Percentiles rank a stretch among this genome's conserved stretches.
These are phyloP conservation scores for Colletotrichum simmondsii DNA, from an alignment of 2,329 filamentous ascomycete species.

Conservation along the genomic window DNA sequence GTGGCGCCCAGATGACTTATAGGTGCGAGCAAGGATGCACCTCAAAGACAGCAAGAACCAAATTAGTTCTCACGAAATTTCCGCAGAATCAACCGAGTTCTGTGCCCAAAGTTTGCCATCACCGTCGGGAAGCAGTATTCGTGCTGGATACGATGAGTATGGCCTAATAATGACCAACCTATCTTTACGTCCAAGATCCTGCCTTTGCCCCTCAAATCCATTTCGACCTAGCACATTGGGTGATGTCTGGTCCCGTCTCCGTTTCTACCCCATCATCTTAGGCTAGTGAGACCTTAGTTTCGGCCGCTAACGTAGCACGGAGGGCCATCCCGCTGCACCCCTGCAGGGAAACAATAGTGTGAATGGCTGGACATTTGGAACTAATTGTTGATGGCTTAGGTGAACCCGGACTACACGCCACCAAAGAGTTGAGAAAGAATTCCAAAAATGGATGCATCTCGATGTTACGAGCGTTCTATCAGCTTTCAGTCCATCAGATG, in stretches of 20 bases:
- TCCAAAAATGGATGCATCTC: background rate
- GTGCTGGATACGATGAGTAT: background rate
- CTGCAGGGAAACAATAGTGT: background rate
- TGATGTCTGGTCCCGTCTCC: background rate
- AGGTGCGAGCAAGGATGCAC: too few relatives aligned
- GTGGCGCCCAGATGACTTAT: too few relatives aligned
- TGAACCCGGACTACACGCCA: background rate
- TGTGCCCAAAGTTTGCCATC: too few relatives aligned
- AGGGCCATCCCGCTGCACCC: background rate
- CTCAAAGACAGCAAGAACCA: too few relatives aligned
- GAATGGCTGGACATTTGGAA: background rate
- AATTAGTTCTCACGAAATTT: too few relatives aligned
- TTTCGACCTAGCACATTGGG: background rate
- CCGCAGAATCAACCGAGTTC: too few relatives aligned
- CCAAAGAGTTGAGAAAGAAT: background rate
- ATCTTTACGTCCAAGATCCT: background rate
- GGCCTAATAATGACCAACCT: background rate
- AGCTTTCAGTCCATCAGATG: background rate
- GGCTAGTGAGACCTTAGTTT: background rate
- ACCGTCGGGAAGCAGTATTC: too few relatives aligned
- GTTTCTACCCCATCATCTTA: background rate
- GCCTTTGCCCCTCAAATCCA: background rate
- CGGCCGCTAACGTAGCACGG: too few relatives aligned
- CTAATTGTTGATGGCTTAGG: background rate
- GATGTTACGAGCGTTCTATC: background rate